Base-by-base conservation (phyloP, 768 basidiomycete species). In the Trametes cubensis region DNA sequence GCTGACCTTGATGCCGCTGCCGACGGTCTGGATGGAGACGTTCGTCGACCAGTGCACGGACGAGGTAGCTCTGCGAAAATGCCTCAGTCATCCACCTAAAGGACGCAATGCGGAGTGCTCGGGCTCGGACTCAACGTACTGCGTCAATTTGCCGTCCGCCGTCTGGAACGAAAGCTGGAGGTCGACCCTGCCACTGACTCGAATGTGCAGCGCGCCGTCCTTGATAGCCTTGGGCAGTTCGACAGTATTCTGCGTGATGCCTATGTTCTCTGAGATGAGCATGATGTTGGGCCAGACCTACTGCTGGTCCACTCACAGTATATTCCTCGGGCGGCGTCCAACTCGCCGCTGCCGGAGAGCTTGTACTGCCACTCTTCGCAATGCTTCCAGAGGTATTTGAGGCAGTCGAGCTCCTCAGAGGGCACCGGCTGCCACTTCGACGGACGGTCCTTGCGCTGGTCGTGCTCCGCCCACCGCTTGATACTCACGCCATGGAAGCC, bases 381-480 rank as follows among this genome's bases (percentile, higher is more conserved):
- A 55, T 72, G 67, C 58, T 69, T 61, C 73, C 72, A 72, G 50
- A 64, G 62, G 60, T 68, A 74, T 61, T 62, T 67, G 20, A 71
- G 39, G 28, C 60, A 34, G 21, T 67, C 64, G 28, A 61, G 38
- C 40, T 53, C 54, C 17, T 62, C 64, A 23, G 58, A 58, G 25
- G 60, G 53, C 50, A 62, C 42, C 0, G 52, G 49, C 18, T 34
- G 55, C 70, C 70, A 71, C 26, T 62, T 63, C 64, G 69, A 67
- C 17, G 20, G 45, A 38, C 60, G 53, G 34, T 66, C 65, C 60
- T 66, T 69, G 44, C 64, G 61, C 59, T 62, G 63, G 34, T 66
- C 56, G 57, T 69, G 63, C 45, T 68, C 59, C 23, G 66, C 66
- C 73, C 73, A 74, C 0, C 61, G 62, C 30, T 67, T 65, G 44